Base-by-base conservation (phyloP, 345 rosid genomes). In the Zanthoxylum bungeanum region DNA sequence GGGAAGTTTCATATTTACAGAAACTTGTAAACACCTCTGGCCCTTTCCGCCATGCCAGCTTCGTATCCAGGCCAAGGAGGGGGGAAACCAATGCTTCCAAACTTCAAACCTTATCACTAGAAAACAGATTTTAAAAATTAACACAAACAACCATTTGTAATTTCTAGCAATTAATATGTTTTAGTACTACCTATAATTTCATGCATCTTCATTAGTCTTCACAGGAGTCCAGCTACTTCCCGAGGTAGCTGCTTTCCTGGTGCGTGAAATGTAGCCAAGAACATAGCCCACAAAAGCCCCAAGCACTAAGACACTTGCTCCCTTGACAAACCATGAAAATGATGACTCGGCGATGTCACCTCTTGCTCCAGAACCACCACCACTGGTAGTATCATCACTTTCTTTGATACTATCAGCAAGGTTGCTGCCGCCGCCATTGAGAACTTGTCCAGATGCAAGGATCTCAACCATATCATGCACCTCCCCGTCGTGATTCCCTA, bases 401-500 rank as follows among this genome's bases (percentile, higher is more conserved):
- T 19, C 64, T 12, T 60, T 61, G 22, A 36, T 59, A 63, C 31
- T 60, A 25, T 9, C 70, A 65, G 36, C 60, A 53, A 57, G n/a
- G n/a, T n/a, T n/a, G n/a, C n/a, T n/a, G n/a, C n/a, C 68, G 68
- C 21, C 81, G 19, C 93, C 83, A 57, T 82, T 87, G 27, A 81
- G 59, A 62, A 90, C 97, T 77, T 83, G 74, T 40, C 97, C 93
- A 2, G 97, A 83, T 52, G 90, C 92, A 61, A 85, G 79, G 70
- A 92, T 86, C 84, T 92, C 95, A 71, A 94, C 90, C 75, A 50
- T 59, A 74, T 94, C 97, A 82, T 94, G 97, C 76, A 91, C 91
- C 78, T 85, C 84, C 1, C 97, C 97, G 14, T 90, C 98, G 3
- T 92, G 97, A 79, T 92, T 92, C 49, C 98, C 97, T 0, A 92